phyloP scores from a whole-genome alignment of 306 rosid species.

The Myrica gale region DNA sequence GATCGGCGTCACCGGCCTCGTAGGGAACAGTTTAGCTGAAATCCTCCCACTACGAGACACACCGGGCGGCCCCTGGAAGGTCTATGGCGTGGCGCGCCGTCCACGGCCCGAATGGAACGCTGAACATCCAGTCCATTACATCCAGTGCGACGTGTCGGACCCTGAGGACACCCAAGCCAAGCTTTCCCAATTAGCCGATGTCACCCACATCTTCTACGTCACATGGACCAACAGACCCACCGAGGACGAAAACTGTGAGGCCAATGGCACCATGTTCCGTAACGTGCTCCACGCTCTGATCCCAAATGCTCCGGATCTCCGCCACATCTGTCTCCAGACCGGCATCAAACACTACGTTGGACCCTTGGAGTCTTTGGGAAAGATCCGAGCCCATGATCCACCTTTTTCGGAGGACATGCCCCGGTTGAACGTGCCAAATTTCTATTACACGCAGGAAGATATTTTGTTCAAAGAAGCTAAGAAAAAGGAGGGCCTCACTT shows the following conservation, averaged over 20 bases:
- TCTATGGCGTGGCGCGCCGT: conserved; percentile 71
- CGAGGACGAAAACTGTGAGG: conserved; percentile 50
- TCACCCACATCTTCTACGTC: conserved; percentile 72
- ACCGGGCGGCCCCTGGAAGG: conserved; percentile 77
- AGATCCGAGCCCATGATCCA: conserved; percentile 38
- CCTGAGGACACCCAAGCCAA: conserved; percentile 43
- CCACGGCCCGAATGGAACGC: conserved; percentile 62
- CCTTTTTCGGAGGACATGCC: conserved; percentile 70
- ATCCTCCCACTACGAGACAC: conserved; percentile 72
- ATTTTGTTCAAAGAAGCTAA: conserved; percentile 38
- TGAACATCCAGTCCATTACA: conserved; percentile 54
- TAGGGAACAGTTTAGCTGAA: conserved; percentile 76
- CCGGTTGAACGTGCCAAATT: conserved; percentile 44
- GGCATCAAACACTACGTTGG: conserved; percentile 58
- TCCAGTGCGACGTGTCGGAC: conserved; percentile 67
- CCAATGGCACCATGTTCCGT: conserved; percentile 54
- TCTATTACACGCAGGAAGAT: conserved; percentile 54
- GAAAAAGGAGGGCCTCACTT: conserved; percentile 46
- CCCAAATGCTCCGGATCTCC: conserved; percentile 55
- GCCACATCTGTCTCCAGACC: conserved; percentile 64
- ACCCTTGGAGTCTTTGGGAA: conserved; percentile 34
- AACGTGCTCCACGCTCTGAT: conserved; percentile 51
- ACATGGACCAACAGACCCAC: conserved; percentile 46
- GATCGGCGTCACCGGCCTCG: conserved; percentile 67
- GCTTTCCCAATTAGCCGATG: conserved; percentile 54